Evolutionary conservation across 192 early-diverging fungal species (phyloP).

Genomic region (Haplosporangium gracile): DNA sequence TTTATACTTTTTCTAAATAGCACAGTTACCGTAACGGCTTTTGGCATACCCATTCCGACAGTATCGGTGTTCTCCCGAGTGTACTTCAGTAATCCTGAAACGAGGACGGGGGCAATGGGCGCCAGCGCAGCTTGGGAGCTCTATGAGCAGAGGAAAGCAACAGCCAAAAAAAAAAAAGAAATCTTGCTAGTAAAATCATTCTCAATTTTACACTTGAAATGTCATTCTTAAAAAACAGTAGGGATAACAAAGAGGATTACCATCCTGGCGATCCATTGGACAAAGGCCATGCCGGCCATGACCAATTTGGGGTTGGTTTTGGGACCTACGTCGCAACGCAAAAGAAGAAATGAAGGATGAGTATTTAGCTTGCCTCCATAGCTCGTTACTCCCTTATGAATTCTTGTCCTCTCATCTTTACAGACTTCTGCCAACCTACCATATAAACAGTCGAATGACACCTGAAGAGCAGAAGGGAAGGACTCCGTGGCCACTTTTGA

Average conservation of each 20-base stretch:
- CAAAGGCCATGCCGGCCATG: conserved; percentile 82
- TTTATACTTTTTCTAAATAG: not conserved
- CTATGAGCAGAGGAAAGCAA: conserved; percentile 19
- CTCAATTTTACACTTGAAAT: not conserved
- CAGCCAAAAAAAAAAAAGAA: not conserved
- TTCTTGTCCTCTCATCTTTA: not conserved
- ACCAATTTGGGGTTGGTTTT: conserved; percentile 75
- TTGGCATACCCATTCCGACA: conserved; percentile 44
- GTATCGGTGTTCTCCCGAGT: conserved; percentile 59
- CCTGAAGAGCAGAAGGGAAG: conserved; percentile 78
- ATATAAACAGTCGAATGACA: conserved; percentile 86
- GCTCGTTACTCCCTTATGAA: not conserved
- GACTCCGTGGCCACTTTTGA: conserved; percentile 78
- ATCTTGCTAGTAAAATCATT: not conserved
- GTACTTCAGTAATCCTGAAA: conserved; percentile 79
- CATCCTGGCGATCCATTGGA: conserved; percentile 92
- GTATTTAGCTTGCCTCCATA: not conserved
- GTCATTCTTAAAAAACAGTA: not conserved
- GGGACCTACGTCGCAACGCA: conserved; percentile 61
- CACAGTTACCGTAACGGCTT: not conserved
- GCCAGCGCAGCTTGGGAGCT: conserved; percentile 63
- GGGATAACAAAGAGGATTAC: conserved; percentile 38
- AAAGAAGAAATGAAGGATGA: not conserved
- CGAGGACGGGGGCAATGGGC: conserved; percentile 74
- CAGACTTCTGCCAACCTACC: conserved; percentile 45